Evolutionary conservation across 306 rosid species (phyloP).

Genomic region (Erythrophleum fordii): DNA sequence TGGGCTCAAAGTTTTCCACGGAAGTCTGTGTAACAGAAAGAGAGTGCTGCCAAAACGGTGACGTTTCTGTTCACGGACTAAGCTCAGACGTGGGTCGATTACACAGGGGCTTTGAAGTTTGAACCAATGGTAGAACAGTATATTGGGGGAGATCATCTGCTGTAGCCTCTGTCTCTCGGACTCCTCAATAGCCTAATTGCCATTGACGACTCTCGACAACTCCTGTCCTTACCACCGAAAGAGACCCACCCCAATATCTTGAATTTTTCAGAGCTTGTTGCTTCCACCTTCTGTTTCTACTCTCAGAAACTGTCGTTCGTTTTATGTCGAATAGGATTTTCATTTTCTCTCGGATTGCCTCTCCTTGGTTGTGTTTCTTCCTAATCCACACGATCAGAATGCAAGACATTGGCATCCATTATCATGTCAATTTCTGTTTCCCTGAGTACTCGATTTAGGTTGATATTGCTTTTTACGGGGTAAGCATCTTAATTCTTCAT

Average conservation of each 20-base stretch:
- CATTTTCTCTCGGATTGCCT: neutral
- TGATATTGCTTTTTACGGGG: neutral
- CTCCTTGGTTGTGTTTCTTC: neutral
- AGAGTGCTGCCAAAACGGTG: neutral
- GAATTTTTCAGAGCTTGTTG: neutral
- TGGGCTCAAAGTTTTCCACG: neutral
- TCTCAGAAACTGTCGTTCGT: neutral
- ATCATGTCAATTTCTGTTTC: constrained; percentile 46
- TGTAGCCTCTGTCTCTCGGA: neutral
- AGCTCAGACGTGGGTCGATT: neutral
- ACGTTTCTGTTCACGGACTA: neutral
- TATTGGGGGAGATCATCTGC: neutral
- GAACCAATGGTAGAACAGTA: neutral
- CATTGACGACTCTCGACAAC: neutral
- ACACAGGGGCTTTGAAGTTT: neutral
- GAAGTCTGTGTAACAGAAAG: neutral
- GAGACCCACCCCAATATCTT: no score
- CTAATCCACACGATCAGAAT: neutral
- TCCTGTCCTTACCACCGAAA: neutral
- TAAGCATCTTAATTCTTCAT: no score
- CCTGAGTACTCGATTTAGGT: neutral
- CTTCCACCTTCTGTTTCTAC: neutral
- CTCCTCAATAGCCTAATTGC: neutral
- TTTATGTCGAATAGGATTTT: neutral
- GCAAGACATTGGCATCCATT: neutral